Base-by-base conservation (phyloP, 306 rosid species). In the Quercus dentata region DNA sequence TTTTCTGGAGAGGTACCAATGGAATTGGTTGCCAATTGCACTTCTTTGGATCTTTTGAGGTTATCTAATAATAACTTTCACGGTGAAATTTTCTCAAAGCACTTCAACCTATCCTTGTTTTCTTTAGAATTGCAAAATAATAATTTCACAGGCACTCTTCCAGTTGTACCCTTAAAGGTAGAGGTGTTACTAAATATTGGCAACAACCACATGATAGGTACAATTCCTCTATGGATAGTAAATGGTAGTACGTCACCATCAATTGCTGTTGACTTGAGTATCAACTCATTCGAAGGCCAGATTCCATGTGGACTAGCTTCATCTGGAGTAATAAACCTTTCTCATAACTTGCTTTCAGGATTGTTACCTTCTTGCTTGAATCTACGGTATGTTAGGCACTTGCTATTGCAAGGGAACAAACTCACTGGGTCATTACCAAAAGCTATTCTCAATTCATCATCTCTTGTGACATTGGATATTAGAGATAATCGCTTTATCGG, bases 161-260 rank as follows among this genome's bases (percentile, higher is more conserved):
- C 54, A 54, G 74, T 23, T 23, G 51, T 62, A 46, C 15, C 3
- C 27, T 56, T 14, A 71, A 0, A 0, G 1, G 4, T 11, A 0
- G 0, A 0, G 1, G 0, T 0, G 4, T 0, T 46, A 3, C 0
- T 82, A 18, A 8, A 15, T 59, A 25, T 82, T 19, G 25, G 81
- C 18, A 63, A 71, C 25, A 76, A 82, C 38, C 77, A 55, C 69
- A 44, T 81, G 56, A 41, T 67, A 13, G 80, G 84, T n/a, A n/a
- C 2, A 74, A 81, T 81, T 76, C 69, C 81, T 3, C 3, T 19
- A 31, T 76, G 68, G 38, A 71, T 81, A 51, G 74, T 54, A 49
- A 31, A 38, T 6, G 0, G 2, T 6, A 38, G 44, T 38, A 38
- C 2, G 44, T 6, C 10, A 38, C 2, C 44, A 6, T 0, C 0